Evolutionary conservation across 2,329 filamentous ascomycete genomes (phyloP).

Genomic region (Nemania serpens): DNA sequence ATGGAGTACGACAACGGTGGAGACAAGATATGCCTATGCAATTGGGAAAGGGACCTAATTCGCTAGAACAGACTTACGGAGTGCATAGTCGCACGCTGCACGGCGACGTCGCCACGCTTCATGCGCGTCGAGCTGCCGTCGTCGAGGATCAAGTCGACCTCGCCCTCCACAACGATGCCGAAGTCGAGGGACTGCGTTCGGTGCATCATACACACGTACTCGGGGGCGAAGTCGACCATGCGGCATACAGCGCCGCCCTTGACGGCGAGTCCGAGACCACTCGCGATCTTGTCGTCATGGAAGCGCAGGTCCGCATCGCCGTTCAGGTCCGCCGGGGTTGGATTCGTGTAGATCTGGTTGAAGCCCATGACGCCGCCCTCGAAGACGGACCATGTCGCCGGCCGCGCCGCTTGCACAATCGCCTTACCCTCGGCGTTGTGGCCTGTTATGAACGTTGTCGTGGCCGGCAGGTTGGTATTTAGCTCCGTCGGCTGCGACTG

Average conservation of each 20-base stretch:
- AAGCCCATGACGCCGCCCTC: slow-evolving; percentile 45
- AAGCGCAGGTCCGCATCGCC: slow-evolving; percentile 46
- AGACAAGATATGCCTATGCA: background rate
- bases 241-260: slow-evolving; percentile 46
- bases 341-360: slow-evolving; percentile 49
- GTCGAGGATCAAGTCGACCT: slow-evolving; percentile 56
- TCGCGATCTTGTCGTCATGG: slow-evolving; percentile 42
- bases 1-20: background rate
- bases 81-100: slow-evolving; percentile 61
- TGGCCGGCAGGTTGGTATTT: slow-evolving; percentile 12
- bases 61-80: slow-evolving; percentile 42
- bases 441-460: slow-evolving; percentile 38
- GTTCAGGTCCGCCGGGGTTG: slow-evolving; percentile 47
- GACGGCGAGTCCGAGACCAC: slow-evolving; percentile 47
- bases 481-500: slow-evolving; percentile 6
- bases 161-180: slow-evolving; percentile 59
- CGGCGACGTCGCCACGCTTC: slow-evolving; percentile 57
- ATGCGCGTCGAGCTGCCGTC: slow-evolving; percentile 53
- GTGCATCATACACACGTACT: slow-evolving; percentile 52
- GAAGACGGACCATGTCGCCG: slow-evolving; percentile 39
- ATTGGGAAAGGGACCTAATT: no score
- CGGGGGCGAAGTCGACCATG: slow-evolving; percentile 54
- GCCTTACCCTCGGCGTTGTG: slow-evolving; percentile 42
- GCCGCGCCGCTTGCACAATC: slow-evolving; percentile 41
- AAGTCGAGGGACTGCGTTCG: slow-evolving; percentile 60